Evolutionary conservation across 306 rosid genomes (phyloP).

Genomic region (Lablab purpureus): DNA sequence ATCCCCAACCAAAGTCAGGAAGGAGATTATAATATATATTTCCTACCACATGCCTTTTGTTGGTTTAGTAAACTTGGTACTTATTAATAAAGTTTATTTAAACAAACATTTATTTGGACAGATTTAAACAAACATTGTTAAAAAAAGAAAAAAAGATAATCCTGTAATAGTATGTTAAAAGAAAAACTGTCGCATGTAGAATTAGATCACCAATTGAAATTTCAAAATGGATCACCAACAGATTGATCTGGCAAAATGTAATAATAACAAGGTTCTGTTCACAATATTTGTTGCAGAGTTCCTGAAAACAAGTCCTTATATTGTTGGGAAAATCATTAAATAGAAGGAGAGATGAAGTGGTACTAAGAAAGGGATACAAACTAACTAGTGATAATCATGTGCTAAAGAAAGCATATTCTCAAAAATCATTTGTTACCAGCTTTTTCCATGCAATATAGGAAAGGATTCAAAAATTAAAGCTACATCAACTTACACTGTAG

Average conservation of each 20-base stretch:
- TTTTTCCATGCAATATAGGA: too few relatives aligned
- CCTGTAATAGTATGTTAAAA: constrained; percentile 14
- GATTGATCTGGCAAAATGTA: constrained; percentile 29
- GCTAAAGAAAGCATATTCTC: background rate
- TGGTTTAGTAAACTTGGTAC: constrained; percentile 28
- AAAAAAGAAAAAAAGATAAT: constrained; percentile 25
- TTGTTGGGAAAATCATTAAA: constrained; percentile 34
- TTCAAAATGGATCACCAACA: background rate
- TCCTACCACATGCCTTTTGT: constrained; percentile 2
- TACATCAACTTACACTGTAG: too few relatives aligned
- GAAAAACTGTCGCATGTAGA: constrained; percentile 33
- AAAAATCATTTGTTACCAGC: background rate
- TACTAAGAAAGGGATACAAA: background rate
- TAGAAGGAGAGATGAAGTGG: constrained; percentile 19
- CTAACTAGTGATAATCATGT: background rate
- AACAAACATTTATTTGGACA: constrained; percentile 5
- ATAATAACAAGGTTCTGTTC: constrained; percentile 26
- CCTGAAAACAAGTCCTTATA: constrained; percentile 36
- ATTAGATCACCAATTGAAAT: constrained; percentile 19
- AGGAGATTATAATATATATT: constrained; percentile 6
- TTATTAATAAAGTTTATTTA: constrained; percentile 38
- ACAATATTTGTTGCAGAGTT: constrained; percentile 34
- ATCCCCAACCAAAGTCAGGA: constrained; percentile 34
- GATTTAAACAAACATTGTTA: constrained; percentile 25
- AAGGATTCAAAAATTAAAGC: too few relatives aligned